Base-by-base conservation (phyloP, 1,284 basidiomycete genomes). In the Austroboletus niveus region DNA sequence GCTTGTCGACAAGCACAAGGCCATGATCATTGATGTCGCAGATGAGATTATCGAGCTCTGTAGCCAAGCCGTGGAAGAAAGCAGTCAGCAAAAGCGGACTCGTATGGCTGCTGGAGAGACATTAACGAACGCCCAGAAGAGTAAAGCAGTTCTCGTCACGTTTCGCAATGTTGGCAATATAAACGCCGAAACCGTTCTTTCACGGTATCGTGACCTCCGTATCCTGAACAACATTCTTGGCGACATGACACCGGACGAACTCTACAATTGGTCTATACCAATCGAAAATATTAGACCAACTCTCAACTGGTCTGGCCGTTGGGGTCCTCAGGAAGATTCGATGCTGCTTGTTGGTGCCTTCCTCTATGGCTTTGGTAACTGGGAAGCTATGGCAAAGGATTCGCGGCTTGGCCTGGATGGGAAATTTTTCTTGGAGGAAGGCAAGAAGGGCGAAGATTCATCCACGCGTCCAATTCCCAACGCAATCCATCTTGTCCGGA, bases 341-440 rank as follows among this genome's bases (percentile, higher is more conserved):
- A 92, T 93, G 82, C 79, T 99, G 12, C 80, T 99, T 24, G 86
- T 98, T 47, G 97, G 97, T 30, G 92, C 97, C 17, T 98, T 83
- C 79, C 69, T 89, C 45, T 90, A 99, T 62, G 97, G 97, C 24
- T 97, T 99, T 67, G 95, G 95, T 17, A 92, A 90, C 60, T 99
- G 97, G 97, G 97, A 99, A 67, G 79, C 83, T 42, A 98, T 99
- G 77, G 84, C 89, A 63, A 91, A 92, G 66, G 97, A 99, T 69
- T 72, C 84, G 3, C 82, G 84, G 50, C 84, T 99, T 4, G 84
- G 85, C 4, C 80, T 99, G 17, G 80, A 86, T 4, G 93, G 89
- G 69, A 97, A 96, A 69, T 96, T 99, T 75, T 99, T 98, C 83
- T 79, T 99, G 42, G 97, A 98, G 66, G 95, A 98, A 68, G 91